Evolutionary conservation across 2,329 filamentous ascomycete species (phyloP).

Genomic region (Rutstroemia sp.): DNA sequence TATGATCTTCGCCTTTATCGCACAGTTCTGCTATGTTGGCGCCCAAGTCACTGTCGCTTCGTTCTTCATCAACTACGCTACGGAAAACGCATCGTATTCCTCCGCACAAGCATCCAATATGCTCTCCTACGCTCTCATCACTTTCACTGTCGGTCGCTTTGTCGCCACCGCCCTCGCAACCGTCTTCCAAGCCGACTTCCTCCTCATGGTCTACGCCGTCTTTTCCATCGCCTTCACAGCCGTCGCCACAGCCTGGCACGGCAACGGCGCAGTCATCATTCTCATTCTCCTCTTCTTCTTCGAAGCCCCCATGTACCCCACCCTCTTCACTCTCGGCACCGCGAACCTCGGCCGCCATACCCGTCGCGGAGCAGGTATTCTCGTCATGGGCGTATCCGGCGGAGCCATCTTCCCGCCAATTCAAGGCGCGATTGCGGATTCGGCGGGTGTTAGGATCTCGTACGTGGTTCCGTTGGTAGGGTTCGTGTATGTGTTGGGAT

Average conservation of each 20-base stretch:
- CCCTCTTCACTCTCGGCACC: slow-evolving; percentile 71
- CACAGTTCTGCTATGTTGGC: slow-evolving; percentile 73
- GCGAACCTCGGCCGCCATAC: slow-evolving; percentile 68
- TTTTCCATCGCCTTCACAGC: slow-evolving; percentile 39
- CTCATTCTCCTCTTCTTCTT: slow-evolving; percentile 69
- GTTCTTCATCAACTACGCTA: slow-evolving; percentile 71
- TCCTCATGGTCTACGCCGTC: slow-evolving; percentile 59
- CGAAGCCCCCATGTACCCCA: slow-evolving; percentile 74
- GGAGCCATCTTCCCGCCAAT: slow-evolving; percentile 69
- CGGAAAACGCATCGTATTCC: slow-evolving; percentile 46
- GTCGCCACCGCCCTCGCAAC: slow-evolving; percentile 42
- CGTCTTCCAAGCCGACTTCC: slow-evolving; percentile 38
- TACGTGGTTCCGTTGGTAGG: slow-evolving; percentile 38
- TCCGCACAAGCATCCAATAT: slow-evolving; percentile 53
- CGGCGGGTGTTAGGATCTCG: slow-evolving; percentile 33
- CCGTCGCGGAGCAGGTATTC: slow-evolving; percentile 67
- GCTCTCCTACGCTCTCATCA: slow-evolving; percentile 66
- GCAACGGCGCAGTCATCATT: slow-evolving; percentile 48
- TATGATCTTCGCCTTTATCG: slow-evolving; percentile 67
- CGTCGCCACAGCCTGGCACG: slow-evolving; percentile 19
- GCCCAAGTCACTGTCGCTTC: slow-evolving; percentile 59
- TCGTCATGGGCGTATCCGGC: slow-evolving; percentile 63
- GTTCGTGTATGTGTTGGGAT: slow-evolving; percentile 33
- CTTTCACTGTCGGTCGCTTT: slow-evolving; percentile 68
- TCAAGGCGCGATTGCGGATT: slow-evolving; percentile 58